Conservation (phyloP, 139 green algal species). For the Nannochloris sp. region DNA sequence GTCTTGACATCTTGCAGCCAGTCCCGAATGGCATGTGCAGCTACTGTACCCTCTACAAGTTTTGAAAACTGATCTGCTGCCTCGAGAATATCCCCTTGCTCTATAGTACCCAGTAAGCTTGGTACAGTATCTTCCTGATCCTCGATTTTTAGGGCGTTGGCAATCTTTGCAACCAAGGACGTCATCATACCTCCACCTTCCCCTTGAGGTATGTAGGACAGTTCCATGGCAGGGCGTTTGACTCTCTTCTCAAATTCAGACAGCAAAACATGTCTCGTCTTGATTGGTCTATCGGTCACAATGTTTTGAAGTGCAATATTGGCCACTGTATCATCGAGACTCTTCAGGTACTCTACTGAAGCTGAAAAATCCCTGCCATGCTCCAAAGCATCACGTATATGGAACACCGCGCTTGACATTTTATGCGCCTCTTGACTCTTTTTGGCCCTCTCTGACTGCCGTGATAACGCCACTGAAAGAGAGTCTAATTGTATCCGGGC, state of each 20-base stretch:
- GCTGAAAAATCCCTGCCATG: background rate
- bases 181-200: constrained; percentile 26
- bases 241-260: constrained; percentile 17
- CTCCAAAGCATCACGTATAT: constrained; percentile 21
- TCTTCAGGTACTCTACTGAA: background rate
- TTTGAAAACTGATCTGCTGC: constrained; percentile 18
- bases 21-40: constrained; percentile 11
- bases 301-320: too few relatives aligned
- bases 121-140: constrained; percentile 21
- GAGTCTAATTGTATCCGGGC: constrained; percentile 21
- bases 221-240: constrained; percentile 8
- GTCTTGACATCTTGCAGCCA: constrained; percentile 13
- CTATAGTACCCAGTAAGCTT: constrained; percentile 1
- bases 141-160: constrained; percentile 30
- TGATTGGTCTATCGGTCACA: constrained; percentile 1
- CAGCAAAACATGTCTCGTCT: constrained; percentile 27
- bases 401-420: constrained; percentile 19
- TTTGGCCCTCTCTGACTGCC: constrained; percentile 3
- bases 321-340: background rate
- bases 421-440: constrained; percentile 17
- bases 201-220: constrained; percentile 26
- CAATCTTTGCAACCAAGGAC: constrained; percentile 32
- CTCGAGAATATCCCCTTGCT: constrained; percentile 6
- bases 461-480: constrained; percentile 16
- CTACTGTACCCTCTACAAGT: constrained; percentile 16